Conservation (phyloP, 441 rosid genomes). For the Corymbia citriodora region DNA sequence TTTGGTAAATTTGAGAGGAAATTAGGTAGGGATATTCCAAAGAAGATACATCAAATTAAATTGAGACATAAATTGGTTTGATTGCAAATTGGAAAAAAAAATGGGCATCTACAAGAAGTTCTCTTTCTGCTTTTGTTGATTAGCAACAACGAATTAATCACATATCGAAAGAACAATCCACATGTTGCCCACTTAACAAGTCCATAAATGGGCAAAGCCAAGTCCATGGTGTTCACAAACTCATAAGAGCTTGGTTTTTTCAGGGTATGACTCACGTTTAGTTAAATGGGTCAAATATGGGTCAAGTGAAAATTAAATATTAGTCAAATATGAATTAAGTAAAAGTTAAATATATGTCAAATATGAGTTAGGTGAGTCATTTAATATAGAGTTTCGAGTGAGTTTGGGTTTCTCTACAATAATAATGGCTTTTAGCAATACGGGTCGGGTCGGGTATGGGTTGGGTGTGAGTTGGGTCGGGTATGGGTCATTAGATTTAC, state of each 20-base stretch:
- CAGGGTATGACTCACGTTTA: no score
- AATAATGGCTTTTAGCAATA: no score
- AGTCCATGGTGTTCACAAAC: background rate
- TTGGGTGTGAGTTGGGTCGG: no score
- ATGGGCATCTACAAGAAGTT: background rate
- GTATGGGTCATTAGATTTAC: no score
- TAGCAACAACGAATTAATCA: background rate
- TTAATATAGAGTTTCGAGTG: no score
- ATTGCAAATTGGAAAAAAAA: background rate
- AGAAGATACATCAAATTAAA: background rate
- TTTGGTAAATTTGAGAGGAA: background rate
- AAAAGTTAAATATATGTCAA: no score
- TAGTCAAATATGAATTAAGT: no score
- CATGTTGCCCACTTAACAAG: background rate
- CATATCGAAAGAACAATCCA: background rate
- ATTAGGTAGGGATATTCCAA: accelerated
- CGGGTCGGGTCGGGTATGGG: no score
- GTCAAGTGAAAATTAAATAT: no score
- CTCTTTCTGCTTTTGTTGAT: background rate
- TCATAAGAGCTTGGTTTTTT: background rate
- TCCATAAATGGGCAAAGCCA: background rate
- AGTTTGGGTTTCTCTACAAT: no score
- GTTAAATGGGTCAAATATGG: no score
- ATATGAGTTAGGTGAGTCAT: no score
- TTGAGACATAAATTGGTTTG: background rate